Base-by-base conservation (phyloP, 768 basidiomycete species). In the Kwoniella newhampshirensis region DNA sequence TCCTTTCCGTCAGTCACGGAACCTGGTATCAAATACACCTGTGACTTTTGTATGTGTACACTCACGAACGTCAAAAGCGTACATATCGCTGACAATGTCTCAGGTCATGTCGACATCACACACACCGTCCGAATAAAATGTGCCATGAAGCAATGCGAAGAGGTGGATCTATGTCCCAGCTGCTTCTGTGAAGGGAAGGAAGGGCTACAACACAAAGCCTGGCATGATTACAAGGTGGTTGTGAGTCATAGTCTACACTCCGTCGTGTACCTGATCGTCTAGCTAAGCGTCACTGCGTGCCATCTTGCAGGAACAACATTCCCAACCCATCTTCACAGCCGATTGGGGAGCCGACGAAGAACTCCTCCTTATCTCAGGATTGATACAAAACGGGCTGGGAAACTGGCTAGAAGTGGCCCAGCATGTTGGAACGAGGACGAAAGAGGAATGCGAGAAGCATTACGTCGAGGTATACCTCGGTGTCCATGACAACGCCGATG, bases 301-400 rank as follows among this genome's bases (percentile, higher is more conserved):
- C 66, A 3, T 62, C 55, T 17, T 49, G 11, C 73, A 93, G 92
- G 93, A 96, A 79, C 83, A 93, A 68, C 91, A 96, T 74, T 91
- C 94, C 7, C 90, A 93, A 77, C 96, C 94, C 2, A 96, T 99
- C 69, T 94, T 96, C 68, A 82, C 86, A 7, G 85, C 87, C 54
- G 91, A 94, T 74, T 98, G 94, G 96, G 94, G 92, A 36, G 94
- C 93, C 8, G 94, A 98, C 76, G 94, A 99, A 90, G 94, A 99
- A 74, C 81, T 98, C 1, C 79, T 94, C 6, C 80, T 99, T 17
- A 79, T 97, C 42, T 91, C 93, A 52, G 96, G 92, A 27, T 85
- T 92, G 28, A 83, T 88, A 6, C 81, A 83, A 23, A 88, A 90
- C 70, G 94, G 94, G 0, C 77, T 98, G 30, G 94, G 94, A 3